Evolutionary conservation across 768 basidiomycete genomes (phyloP), one percentile per base, ranked within the genome.

Genomic region (Dioszegia crocea): DNA sequence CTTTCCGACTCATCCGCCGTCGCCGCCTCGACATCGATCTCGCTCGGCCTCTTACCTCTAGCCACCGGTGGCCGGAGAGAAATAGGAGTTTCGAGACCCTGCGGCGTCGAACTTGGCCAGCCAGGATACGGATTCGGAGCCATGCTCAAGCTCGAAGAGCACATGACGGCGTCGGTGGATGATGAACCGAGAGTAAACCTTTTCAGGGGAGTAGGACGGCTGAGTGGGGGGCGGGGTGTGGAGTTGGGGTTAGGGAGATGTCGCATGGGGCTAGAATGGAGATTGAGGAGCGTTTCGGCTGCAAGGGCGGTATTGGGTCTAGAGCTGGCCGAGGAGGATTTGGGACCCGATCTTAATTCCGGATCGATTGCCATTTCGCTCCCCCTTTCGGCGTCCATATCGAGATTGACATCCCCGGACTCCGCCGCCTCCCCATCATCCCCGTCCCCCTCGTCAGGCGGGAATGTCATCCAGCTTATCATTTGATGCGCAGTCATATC

Each of bases 261-360:
- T 45, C 56, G 47, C 2, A 48, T 26, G 4, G 61, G 61, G 21
- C 56, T 55, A n/a, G 61, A 63, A n/a, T 63, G 61, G 8, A 63
- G 52, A 49, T 63, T 49, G 19, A 63, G 47, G 5, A 63, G 48
- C 11, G 61, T 54, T 43, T 63, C 52, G 8, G 61, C 61, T 21
- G 56, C 61, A 16, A 56, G 16, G 17, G 55, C 53, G 12, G 36
- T 31, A 8, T n/a, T n/a, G n/a, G 47, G 6, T 46, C 8, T 10
- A 26, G 10, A 9, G 9, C 8, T 46, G 6, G 40, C 6, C 40
- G 14, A 6, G 40, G 40, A 19, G 40, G n/a, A 9, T 17, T 6
- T 5, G n/a, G 14, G 45, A 23, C 14, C 26, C 14, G 12, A 26
- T 46, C 10, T 10, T 10, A 27, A 9, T 4, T 23, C 8, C 8